Evolutionary conservation across 768 basidiomycete species (phyloP).

Genomic region (Pulveroboletus frians): DNA sequence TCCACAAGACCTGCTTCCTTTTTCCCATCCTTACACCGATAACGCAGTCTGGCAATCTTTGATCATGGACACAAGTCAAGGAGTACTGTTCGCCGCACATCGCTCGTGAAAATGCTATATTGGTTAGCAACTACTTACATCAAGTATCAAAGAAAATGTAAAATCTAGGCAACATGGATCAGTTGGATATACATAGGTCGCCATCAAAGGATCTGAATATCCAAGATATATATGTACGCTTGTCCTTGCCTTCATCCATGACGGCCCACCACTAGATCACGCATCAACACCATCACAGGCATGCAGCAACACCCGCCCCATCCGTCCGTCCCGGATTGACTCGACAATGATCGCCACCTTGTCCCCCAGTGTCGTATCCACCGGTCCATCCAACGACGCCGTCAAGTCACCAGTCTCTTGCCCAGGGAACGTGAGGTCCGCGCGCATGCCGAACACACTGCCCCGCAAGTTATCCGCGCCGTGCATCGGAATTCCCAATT

Average conservation of each 20-base stretch:
- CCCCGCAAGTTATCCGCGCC: constrained; percentile 65
- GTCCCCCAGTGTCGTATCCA: constrained; percentile 59
- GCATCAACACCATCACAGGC: constrained; percentile 37
- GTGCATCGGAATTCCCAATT: constrained; percentile 75
- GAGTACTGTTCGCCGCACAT: no score
- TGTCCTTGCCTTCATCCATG: background rate
- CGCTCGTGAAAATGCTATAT: no score
- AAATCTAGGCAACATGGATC: background rate
- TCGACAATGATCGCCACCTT: constrained; percentile 75
- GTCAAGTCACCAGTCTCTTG: constrained; percentile 44
- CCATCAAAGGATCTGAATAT: background rate
- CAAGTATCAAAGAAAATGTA: background rate
- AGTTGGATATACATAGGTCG: background rate
- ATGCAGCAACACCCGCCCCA: constrained; percentile 52
- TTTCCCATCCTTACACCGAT: background rate
- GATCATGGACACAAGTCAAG: no score
- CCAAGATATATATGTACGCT: background rate
- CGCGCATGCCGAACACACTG: constrained; percentile 52
- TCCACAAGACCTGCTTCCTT: no score
- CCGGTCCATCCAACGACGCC: constrained; percentile 10
- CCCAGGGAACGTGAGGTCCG: constrained; percentile 24
- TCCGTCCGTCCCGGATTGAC: constrained; percentile 67
- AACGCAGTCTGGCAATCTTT: constrained; percentile 3
- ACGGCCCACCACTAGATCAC: constrained; percentile 1
- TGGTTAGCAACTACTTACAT: background rate